Conservation (phyloP, 306 rosid species). For the Boehmeria nivea region DNA sequence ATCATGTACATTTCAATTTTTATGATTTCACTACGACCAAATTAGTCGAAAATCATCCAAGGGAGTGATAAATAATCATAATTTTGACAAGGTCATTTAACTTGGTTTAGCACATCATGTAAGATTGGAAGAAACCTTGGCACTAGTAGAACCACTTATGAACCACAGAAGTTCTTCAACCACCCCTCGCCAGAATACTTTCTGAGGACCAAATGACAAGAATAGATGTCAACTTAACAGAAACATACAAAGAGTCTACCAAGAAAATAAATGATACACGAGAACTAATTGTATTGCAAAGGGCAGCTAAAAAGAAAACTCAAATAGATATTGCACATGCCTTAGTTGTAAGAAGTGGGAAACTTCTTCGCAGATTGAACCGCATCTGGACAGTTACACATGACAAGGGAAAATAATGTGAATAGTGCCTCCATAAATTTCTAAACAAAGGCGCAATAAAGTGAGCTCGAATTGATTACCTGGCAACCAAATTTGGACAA, state of each 20-base stretch:
- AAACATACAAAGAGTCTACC: background rate
- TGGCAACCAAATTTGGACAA: constrained; percentile 88
- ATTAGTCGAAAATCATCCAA: constrained; percentile 7
- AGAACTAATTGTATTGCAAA: background rate
- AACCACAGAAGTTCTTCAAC: constrained; percentile 99
- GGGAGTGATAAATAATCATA: constrained; percentile 2
- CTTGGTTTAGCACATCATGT: background rate
- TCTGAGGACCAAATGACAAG: constrained; percentile 50
- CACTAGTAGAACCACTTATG: constrained; percentile 93
- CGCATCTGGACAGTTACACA: constrained; percentile 55
- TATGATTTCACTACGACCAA: no score
- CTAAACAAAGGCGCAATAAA: constrained; percentile 2
- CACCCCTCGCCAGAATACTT: constrained; percentile 97
- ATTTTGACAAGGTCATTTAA: background rate
- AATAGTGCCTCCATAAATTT: background rate
- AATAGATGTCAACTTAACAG: constrained; percentile 27
- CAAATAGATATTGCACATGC: constrained; percentile 33
- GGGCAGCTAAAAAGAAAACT: constrained; percentile 10
- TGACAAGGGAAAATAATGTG: constrained; percentile 16
- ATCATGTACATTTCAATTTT: constrained; percentile 8
- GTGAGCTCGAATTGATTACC: constrained; percentile 42
- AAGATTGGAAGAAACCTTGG: constrained; percentile 51
- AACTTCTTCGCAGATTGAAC: constrained; percentile 75
- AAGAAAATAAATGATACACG: constrained; percentile 3
- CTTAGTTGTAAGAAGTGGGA: constrained; percentile 97